These are phyloP conservation scores for Cucumis cinereus DNA, from an alignment of 306 rosid genomes.

Conservation along the genomic window DNA sequence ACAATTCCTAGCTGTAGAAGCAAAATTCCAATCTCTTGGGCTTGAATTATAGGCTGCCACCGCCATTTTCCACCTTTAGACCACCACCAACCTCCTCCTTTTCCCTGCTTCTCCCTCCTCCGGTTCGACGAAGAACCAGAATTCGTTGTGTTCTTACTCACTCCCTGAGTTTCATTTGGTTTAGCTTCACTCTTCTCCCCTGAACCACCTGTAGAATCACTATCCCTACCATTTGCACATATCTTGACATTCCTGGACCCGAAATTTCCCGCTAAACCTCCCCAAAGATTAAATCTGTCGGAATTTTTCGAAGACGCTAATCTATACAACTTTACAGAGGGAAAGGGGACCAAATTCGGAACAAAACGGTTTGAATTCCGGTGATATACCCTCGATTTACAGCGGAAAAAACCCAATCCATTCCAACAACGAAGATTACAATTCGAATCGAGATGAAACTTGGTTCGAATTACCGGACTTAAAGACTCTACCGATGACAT, in stretches of 20 bases:
- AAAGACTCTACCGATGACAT: constrained; percentile 60
- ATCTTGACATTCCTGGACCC: constrained; percentile 24
- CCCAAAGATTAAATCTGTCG: constrained; percentile 41
- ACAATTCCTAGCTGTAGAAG: constrained; percentile 72
- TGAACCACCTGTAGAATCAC: constrained; percentile 50
- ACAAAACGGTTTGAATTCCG: constrained; percentile 23
- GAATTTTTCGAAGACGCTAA: constrained; percentile 17
- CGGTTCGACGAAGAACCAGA: constrained; percentile 45
- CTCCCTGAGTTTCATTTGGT: constrained; percentile 46
- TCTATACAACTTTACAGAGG: constrained; percentile 17
- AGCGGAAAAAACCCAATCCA: constrained; percentile 27
- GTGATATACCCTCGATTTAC: constrained; percentile 28
- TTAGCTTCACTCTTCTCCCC: constrained; percentile 59
- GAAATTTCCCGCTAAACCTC: constrained; percentile 14
- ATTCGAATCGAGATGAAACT: constrained; percentile 32
- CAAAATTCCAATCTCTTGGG: constrained; percentile 73
- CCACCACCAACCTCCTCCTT: constrained; percentile 70
- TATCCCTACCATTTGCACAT: constrained; percentile 45
- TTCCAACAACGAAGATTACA: constrained; percentile 26
- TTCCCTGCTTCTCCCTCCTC: constrained; percentile 60
- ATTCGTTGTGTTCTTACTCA: constrained; percentile 34
- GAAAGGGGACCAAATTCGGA: constrained; percentile 24
- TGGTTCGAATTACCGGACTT: constrained; percentile 33
- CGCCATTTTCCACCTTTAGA: constrained; percentile 67
- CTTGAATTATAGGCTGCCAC: constrained; percentile 84